These are phyloP conservation scores for Mediolabrus comicus DNA, from an alignment of 108 stramenopile species.

Conservation along the genomic window DNA sequence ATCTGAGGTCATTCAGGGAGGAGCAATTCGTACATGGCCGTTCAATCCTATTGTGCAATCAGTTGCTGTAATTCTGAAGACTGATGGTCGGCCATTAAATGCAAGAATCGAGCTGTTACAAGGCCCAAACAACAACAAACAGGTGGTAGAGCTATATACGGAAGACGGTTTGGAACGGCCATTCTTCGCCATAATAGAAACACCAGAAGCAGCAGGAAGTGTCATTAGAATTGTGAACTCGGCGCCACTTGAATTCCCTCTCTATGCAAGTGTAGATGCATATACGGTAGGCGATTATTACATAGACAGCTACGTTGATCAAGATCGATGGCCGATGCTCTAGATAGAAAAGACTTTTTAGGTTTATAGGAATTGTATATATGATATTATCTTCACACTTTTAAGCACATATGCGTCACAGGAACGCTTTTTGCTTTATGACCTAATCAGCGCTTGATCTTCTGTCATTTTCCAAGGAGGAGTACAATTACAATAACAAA, in stretches of 20 bases:
- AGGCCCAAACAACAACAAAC: slow-evolving; percentile 89
- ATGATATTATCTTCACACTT: no score
- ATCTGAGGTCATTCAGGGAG: slow-evolving; percentile 71
- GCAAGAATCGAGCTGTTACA: slow-evolving; percentile 78
- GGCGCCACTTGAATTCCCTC: slow-evolving; percentile 81
- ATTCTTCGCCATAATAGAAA: slow-evolving; percentile 77
- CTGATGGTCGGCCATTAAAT: slow-evolving; percentile 81
- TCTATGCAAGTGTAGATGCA: slow-evolving; percentile 70
- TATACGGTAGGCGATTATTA: slow-evolving; percentile 61
- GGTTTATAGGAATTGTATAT: no score
- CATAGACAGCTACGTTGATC: no score
- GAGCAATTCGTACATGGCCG: slow-evolving; percentile 69
- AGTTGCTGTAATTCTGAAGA: slow-evolving; percentile 64
- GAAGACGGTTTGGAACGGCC: slow-evolving; percentile 83
- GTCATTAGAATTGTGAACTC: slow-evolving; percentile 81
- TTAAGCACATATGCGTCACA: no score
- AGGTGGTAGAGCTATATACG: slow-evolving; percentile 81
- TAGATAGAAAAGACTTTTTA: no score
- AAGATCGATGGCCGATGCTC: no score
- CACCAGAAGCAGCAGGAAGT: slow-evolving; percentile 76
- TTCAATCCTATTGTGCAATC: slow-evolving; percentile 69
- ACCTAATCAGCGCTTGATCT: no score
- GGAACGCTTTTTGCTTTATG: no score
- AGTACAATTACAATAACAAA: no score
- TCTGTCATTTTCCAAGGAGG: no score